A percentile compares a stretch with the other conserved stretches of the same genome.
These are phyloP conservation scores for Xanthoceras sorbifolium DNA, from an alignment of 345 rosid species.

Conservation along the genomic window DNA sequence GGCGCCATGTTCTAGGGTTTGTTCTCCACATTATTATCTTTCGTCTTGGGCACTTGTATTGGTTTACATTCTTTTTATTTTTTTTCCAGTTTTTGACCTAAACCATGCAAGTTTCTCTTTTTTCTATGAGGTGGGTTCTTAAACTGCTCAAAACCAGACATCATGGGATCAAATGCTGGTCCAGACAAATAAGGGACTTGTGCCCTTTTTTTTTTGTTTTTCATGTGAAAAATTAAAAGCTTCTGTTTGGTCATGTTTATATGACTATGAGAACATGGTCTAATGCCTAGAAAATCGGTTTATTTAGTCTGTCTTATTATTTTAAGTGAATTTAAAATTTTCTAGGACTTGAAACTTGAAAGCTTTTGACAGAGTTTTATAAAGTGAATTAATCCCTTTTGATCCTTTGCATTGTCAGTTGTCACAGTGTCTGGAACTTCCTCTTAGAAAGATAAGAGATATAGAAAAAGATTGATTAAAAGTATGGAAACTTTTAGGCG, in stretches of 20 bases:
- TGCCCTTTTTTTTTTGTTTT: background rate
- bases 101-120: slow-evolving; percentile 31
- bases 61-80: slow-evolving; percentile 3
- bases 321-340: too few relatives aligned
- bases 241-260: background rate
- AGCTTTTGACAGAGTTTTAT: slow-evolving; percentile 21
- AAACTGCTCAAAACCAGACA: slow-evolving; percentile 34
- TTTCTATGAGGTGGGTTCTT: slow-evolving; percentile 25
- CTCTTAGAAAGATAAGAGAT: slow-evolving; percentile 8
- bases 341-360: background rate
- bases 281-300: background rate
- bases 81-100: background rate
- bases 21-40: slow-evolving; percentile 23
- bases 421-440: slow-evolving; percentile 8
- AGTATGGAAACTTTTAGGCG: slow-evolving; percentile 23
- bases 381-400: slow-evolving; percentile 25
- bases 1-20: slow-evolving; percentile 99
- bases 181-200: slow-evolving; percentile 11
- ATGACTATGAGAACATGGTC: slow-evolving; percentile 16
- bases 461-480: slow-evolving; percentile 20
- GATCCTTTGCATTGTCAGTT: slow-evolving; percentile 28
- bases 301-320: background rate
- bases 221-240: background rate
- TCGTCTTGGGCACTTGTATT: background rate
- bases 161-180: slow-evolving; percentile 56